phyloP scores from a whole-genome alignment of 306 rosid genomes.

The Psophocarpus tetragonolobus region DNA sequence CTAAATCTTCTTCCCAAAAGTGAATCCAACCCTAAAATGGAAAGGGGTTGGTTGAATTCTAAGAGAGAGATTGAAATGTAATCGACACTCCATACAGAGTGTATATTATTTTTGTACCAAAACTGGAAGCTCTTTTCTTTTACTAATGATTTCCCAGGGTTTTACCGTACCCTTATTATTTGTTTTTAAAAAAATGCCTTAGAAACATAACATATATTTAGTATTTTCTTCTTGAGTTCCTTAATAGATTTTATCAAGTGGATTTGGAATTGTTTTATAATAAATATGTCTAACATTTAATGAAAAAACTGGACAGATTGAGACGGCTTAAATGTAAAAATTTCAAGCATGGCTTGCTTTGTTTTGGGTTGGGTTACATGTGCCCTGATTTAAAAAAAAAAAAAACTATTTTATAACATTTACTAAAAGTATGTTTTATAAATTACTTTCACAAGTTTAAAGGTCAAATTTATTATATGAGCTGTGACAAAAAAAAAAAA shows the following conservation, averaged over 20 bases:
- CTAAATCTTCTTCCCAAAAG: neutral
- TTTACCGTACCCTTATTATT: neutral
- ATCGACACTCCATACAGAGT: neutral
- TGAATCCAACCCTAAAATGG: neutral
- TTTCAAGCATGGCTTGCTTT: too few species aligned
- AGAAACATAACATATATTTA: neutral
- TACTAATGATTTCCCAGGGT: neutral
- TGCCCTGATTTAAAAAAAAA: too few species aligned
- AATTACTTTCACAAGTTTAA: too few species aligned
- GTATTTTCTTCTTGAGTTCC: neutral
- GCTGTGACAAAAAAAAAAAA: too few species aligned
- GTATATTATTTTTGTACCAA: neutral
- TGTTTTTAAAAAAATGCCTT: neutral
- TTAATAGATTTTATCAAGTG: neutral
- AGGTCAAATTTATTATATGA: too few species aligned
- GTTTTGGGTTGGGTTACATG: too few species aligned
- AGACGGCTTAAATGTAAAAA: too few species aligned
- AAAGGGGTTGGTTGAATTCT: neutral
- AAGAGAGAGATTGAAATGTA: neutral
- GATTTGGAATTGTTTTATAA: neutral
- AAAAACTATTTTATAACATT: too few species aligned
- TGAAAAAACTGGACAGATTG: too few species aligned
- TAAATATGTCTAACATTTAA: too few species aligned
- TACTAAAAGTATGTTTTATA: too few species aligned
- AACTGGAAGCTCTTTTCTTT: neutral